phyloP scores from a whole-genome alignment of 2,329 filamentous ascomycete genomes.

The Cladosporium sp. region DNA sequence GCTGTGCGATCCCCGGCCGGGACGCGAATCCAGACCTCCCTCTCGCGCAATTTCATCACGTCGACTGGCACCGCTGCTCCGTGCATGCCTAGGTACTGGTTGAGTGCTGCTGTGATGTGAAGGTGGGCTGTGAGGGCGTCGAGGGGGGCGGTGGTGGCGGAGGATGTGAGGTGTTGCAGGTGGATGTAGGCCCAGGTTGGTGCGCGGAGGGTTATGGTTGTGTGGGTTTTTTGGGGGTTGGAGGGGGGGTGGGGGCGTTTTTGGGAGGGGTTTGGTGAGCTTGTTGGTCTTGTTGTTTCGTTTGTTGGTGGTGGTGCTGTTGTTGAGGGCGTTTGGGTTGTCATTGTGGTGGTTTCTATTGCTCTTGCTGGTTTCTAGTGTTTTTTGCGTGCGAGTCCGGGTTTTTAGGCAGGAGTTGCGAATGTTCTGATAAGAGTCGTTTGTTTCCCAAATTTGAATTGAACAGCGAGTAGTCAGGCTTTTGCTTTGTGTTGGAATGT shows the following conservation, averaged over 20 bases:
- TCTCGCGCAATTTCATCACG: constrained; percentile 57
- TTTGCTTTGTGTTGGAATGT: too few species aligned
- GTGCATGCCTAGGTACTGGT: constrained; percentile 64
- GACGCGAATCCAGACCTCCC: constrained; percentile 60
- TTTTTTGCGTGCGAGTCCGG: too few species aligned
- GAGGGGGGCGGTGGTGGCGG: constrained; percentile 29
- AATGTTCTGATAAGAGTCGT: too few species aligned
- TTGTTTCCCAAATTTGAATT: too few species aligned
- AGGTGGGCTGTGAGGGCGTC: constrained; percentile 60
- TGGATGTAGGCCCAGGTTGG: constrained; percentile 40
- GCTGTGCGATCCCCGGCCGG: constrained; percentile 56
- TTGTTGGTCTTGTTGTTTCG: background rate
- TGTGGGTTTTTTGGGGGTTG: background rate
- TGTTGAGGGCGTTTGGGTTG: background rate
- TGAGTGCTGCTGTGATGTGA: constrained; percentile 59
- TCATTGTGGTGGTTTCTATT: background rate
- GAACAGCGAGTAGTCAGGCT: too few species aligned
- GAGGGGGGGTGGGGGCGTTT: background rate
- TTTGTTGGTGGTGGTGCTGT: background rate
- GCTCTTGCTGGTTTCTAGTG: too few species aligned
- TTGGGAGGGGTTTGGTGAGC: background rate
- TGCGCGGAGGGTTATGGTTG: constrained; percentile 33
- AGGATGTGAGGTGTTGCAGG: constrained; percentile 30
- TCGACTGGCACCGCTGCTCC: constrained; percentile 66
- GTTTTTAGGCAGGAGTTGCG: too few species aligned